phyloP scores from a whole-genome alignment of 2,329 filamentous ascomycete genomes.

The Teratosphaeria pseudoeucalypti region DNA sequence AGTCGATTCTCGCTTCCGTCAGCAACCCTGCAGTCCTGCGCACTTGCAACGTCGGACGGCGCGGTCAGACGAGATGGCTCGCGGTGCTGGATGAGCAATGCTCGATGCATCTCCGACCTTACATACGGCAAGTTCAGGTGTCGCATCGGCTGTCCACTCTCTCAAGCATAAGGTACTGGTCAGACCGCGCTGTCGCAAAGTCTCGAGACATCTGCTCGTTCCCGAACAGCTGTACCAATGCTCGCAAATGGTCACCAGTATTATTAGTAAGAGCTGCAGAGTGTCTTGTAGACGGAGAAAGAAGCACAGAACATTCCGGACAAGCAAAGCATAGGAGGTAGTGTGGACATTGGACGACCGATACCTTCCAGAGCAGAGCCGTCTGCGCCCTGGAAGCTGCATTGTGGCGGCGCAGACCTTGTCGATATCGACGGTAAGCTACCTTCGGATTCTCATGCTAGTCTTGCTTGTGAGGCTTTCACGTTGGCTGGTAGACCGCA shows the following conservation, averaged over 20 bases:
- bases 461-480: not conserved
- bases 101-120: too few relatives aligned
- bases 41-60: not conserved
- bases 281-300: not conserved
- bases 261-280: not conserved
- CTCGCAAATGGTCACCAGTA: not conserved
- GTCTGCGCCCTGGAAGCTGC: not conserved
- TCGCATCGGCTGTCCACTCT: too few relatives aligned
- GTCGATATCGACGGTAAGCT: not conserved
- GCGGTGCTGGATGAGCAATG: not conserved
- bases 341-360: not conserved
- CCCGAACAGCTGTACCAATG: not conserved
- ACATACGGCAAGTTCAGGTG: too few relatives aligned
- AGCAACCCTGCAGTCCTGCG: not conserved
- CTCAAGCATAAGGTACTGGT: not conserved
- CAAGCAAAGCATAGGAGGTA: not conserved
- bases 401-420: not conserved
- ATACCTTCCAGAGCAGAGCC: not conserved
- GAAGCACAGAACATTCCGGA: not conserved
- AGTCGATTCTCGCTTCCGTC: not conserved
- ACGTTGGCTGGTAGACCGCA: not conserved
- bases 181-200: too few relatives aligned
- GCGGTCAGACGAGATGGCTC: not conserved
- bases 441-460: not conserved
- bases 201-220: not conserved